Conservation (phyloP, 1,284 basidiomycete genomes). For the Tilletia setariae region DNA sequence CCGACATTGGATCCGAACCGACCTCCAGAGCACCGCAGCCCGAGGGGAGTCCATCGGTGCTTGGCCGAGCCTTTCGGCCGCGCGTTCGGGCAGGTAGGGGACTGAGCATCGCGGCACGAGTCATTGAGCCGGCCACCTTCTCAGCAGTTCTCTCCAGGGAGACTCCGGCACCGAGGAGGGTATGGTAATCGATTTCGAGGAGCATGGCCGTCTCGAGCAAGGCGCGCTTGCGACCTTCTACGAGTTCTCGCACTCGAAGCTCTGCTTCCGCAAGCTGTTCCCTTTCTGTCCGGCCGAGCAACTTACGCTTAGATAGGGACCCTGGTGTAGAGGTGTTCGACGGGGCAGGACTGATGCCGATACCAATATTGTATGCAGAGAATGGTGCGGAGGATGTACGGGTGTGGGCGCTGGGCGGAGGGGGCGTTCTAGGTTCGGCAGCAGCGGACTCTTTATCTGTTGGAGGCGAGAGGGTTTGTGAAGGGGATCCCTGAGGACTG, state of each 20-base stretch:
- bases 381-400: not conserved
- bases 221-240: slow-evolving; percentile 34
- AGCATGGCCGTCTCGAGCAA: slow-evolving; percentile 39
- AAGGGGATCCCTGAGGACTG: not conserved
- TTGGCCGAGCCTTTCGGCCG: slow-evolving; percentile 14
- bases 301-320: slow-evolving; percentile 21
- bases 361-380: not conserved
- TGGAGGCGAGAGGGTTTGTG: not conserved
- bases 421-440: not conserved
- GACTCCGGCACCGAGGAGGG: slow-evolving; percentile 30
- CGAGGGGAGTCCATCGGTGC: slow-evolving; percentile 29
- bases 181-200: slow-evolving; percentile 38
- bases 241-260: slow-evolving; percentile 39
- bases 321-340: not conserved
- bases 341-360: not conserved
- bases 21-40: slow-evolving; percentile 46
- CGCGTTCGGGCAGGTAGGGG: not conserved
- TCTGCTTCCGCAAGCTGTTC: slow-evolving; percentile 41
- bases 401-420: not conserved
- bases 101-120: not conserved
- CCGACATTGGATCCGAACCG: slow-evolving; percentile 36
- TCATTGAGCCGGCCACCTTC: not conserved
- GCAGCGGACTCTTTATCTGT: not conserved
- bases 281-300: slow-evolving; percentile 38
- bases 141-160: slow-evolving; percentile 15